phyloP scores from a whole-genome alignment of 805 yeast genomes.

The Blastobotrys peoriensis region DNA sequence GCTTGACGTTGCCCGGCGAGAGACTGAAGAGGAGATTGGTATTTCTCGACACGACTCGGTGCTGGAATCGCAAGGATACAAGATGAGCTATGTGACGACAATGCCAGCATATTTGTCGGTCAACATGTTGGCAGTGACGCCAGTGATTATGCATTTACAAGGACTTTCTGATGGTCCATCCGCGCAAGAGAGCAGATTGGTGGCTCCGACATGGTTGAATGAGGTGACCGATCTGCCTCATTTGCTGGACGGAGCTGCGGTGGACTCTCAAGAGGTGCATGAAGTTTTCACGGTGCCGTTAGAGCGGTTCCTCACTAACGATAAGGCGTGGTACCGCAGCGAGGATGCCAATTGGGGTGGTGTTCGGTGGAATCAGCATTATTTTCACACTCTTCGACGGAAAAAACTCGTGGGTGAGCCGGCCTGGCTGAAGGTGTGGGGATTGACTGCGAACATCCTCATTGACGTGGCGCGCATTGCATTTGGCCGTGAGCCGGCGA shows the following conservation, averaged over 20 bases:
- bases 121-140: constrained; percentile 76
- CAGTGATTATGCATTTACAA: constrained; percentile 40
- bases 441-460: constrained; percentile 37
- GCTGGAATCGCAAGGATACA: constrained; percentile 41
- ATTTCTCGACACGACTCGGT: constrained; percentile 27
- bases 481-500: constrained; percentile 28
- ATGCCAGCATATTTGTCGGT: constrained; percentile 79
- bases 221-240: constrained; percentile 17
- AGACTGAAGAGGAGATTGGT: constrained; percentile 85
- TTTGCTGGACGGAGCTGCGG: constrained; percentile 11
- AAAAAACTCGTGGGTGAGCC: constrained; percentile 28
- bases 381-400: constrained; percentile 24
- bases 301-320: constrained; percentile 19
- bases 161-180: not conserved
- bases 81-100: constrained; percentile 52
- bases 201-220: constrained; percentile 1
- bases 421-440: constrained; percentile 34
- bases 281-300: constrained; percentile 27
- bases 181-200: not conserved
- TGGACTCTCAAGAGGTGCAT: constrained; percentile 27
- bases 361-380: constrained; percentile 29
- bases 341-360: constrained; percentile 31
- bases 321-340: constrained; percentile 20
- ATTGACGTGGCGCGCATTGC: constrained; percentile 34
- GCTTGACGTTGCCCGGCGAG: constrained; percentile 73